A percentile compares a stretch with the other conserved stretches of the same genome.
These are phyloP conservation scores for Hanseniaspora nectarophila DNA, from an alignment of 805 yeast species.

Conservation along the genomic window DNA sequence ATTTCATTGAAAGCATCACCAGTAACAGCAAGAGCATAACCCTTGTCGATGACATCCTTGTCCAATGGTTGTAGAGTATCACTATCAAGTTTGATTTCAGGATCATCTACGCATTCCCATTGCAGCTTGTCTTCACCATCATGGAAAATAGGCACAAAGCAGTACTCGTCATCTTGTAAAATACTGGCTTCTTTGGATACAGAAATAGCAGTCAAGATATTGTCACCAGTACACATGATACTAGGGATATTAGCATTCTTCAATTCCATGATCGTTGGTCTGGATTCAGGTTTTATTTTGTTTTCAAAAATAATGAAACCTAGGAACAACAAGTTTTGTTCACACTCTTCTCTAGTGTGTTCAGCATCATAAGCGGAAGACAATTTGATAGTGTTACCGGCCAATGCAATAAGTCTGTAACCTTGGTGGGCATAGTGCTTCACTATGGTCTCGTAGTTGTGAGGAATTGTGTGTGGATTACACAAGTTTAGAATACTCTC, in stretches of 20 bases:
- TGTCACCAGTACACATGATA: constrained; percentile 97
- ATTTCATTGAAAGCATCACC: constrained; percentile 83
- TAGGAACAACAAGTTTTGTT: constrained; percentile 53
- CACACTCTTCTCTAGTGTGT: constrained; percentile 53
- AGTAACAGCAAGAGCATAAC: constrained; percentile 69
- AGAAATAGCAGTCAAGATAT: constrained; percentile 83
- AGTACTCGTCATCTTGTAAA: constrained; percentile 34
- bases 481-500: constrained; percentile 80
- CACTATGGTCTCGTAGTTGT: constrained; percentile 57
- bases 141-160: constrained; percentile 53
- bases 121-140: constrained; percentile 30
- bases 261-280: constrained; percentile 46
- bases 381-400: constrained; percentile 39
- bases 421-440: constrained; percentile 88
- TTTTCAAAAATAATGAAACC: constrained; percentile 93
- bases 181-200: constrained; percentile 79
- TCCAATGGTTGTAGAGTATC: constrained; percentile 42
- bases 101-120: constrained; percentile 62
- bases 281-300: constrained; percentile 63
- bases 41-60: constrained; percentile 22
- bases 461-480: constrained; percentile 56
- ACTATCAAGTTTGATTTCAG: constrained; percentile 47
- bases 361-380: constrained; percentile 36
- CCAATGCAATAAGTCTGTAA: constrained; percentile 90
- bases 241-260: constrained; percentile 64